Base-by-base conservation (phyloP, 2,329 filamentous ascomycete genomes). In the Penicillium frequentans region DNA sequence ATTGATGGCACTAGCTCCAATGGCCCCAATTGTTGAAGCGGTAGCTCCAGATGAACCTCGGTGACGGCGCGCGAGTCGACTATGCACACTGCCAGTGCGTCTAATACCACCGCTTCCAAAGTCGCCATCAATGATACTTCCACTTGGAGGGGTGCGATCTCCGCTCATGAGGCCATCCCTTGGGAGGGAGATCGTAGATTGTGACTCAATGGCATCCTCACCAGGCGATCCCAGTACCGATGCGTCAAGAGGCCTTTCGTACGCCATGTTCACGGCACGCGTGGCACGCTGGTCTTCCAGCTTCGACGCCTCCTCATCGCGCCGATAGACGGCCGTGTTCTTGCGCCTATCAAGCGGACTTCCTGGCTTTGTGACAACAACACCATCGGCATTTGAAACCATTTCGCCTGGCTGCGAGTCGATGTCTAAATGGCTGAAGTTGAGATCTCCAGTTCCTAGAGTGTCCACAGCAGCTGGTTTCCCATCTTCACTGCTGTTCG, bases 391-490 rank as follows among this genome's bases (percentile, higher is more conserved):
- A 5, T 73, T 75, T 26, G 70, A 73, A 24, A 75, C 62, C 11
- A 69, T 67, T 14, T 70, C 71, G 11, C 71, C 73, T 1, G 69
- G 61, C 3, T 70, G 65, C 13, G 68, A 64, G 56, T 75, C 73
- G 54, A 98, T 90, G 33, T 93, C 93, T 43, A 98, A 81, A 69
- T 96, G 91, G 67, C 90, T 92, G 55, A 98, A 82, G 72, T 91
- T 96, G 48, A 99, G 80, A 69, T 97, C 90, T 5, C 95, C 95
- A 67, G 86, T 86, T 13, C 95, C 95, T 49, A 99, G 81, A 1
- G 95, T 98, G 69, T 93, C 91, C 2, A 97, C 84, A 1, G 95
- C 92, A 13, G 87, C 85, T 64, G 91, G 87, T 67, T 86, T 90
- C 59, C 83, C 82, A 50, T 76, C 70, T 24, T 76, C 73, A n/a